Conservation (phyloP, 805 yeast genomes). For the Candida multigemmis region DNA sequence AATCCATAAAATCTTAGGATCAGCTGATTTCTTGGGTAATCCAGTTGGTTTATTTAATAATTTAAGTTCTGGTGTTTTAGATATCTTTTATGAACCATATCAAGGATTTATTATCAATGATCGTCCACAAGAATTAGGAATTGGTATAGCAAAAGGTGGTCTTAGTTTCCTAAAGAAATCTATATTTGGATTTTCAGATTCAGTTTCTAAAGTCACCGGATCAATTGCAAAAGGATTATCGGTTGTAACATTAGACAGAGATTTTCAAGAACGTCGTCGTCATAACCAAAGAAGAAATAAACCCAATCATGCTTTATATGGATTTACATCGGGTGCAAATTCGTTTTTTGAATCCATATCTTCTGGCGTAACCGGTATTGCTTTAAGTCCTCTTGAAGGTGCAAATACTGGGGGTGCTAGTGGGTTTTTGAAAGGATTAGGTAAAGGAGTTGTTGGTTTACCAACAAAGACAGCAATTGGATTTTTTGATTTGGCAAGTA, state of each 20-base stretch:
- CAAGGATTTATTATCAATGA: slow-evolving; percentile 92
- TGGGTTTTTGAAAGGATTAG: slow-evolving; percentile 90
- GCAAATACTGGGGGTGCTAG: slow-evolving; percentile 81
- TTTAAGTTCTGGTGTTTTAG: slow-evolving; percentile 90
- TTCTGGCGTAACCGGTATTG: slow-evolving; percentile 85
- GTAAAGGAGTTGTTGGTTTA: slow-evolving; percentile 88
- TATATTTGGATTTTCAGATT: slow-evolving; percentile 90
- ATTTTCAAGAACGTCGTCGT: slow-evolving; percentile 76
- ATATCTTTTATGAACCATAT: slow-evolving; percentile 94
- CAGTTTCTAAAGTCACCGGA: slow-evolving; percentile 87
- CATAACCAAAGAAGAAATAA: slow-evolving; percentile 65
- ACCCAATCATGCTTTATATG: slow-evolving; percentile 79
- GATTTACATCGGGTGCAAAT: slow-evolving; percentile 77
- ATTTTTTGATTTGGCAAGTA: slow-evolving; percentile 82
- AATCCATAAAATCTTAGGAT: slow-evolving; percentile 84
- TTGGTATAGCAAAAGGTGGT: slow-evolving; percentile 94
- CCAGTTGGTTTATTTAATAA: slow-evolving; percentile 96
- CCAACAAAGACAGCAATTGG: slow-evolving; percentile 98
- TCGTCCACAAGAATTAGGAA: slow-evolving; percentile 91
- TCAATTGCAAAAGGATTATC: slow-evolving; percentile 91
- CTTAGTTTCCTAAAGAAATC: slow-evolving; percentile 89
- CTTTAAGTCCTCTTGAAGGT: slow-evolving; percentile 85
- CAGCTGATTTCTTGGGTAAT: slow-evolving; percentile 93
- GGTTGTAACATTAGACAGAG: slow-evolving; percentile 78
- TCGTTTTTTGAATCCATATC: slow-evolving; percentile 81